These are phyloP conservation scores for Ogataea kodamae DNA, from an alignment of 805 yeast genomes.

Conservation along the genomic window DNA sequence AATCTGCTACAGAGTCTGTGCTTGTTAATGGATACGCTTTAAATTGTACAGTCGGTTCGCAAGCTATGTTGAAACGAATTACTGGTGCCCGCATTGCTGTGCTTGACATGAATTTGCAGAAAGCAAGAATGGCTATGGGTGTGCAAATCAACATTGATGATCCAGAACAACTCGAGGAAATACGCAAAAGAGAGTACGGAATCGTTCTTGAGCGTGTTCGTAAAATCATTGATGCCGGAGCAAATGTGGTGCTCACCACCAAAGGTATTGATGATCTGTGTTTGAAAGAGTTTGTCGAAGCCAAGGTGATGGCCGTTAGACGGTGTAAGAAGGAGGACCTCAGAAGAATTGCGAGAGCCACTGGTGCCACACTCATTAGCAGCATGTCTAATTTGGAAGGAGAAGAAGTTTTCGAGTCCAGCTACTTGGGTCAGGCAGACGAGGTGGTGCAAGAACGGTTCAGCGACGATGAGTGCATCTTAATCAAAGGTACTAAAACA, in stretches of 20 bases:
- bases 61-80: slow-evolving; percentile 83
- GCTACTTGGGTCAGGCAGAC: slow-evolving; percentile 84
- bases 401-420: slow-evolving; percentile 84
- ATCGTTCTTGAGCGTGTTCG: slow-evolving; percentile 78
- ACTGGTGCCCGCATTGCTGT: slow-evolving; percentile 78
- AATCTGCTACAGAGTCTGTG: slow-evolving; percentile 81
- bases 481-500: slow-evolving; percentile 83
- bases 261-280: slow-evolving; percentile 94
- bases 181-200: slow-evolving; percentile 83
- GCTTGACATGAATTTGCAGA: slow-evolving; percentile 88
- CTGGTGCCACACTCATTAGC: slow-evolving; percentile 89
- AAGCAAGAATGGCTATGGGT: slow-evolving; percentile 97
- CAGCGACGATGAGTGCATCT: slow-evolving; percentile 95
- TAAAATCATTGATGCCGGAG: slow-evolving; percentile 82
- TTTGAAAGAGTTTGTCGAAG: slow-evolving; percentile 85
- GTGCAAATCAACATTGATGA: slow-evolving; percentile 95
- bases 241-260: slow-evolving; percentile 88
- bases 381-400: slow-evolving; percentile 94
- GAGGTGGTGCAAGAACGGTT: slow-evolving; percentile 87
- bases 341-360: slow-evolving; percentile 94
- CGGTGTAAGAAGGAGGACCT: slow-evolving; percentile 96
- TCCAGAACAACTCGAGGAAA: slow-evolving; percentile 87
- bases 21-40: slow-evolving; percentile 92
- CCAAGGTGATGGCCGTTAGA: slow-evolving; percentile 92
- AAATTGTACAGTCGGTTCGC: slow-evolving; percentile 95